phyloP scores from a whole-genome alignment of 202 grass and related monocot genomes.

The Panicum virgatum region DNA sequence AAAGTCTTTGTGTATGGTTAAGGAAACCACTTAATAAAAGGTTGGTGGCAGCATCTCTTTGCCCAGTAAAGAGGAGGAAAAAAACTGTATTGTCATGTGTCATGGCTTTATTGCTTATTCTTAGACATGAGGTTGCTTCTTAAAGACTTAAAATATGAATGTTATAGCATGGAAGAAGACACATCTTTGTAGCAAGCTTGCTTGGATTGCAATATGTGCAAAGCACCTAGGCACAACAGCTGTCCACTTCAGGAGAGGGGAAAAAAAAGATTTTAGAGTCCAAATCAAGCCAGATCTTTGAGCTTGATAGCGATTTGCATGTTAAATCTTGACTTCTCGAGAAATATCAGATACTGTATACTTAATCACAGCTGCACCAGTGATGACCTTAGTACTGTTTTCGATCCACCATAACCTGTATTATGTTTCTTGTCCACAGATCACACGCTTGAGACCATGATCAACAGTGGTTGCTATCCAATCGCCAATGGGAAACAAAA shows the following conservation, averaged over 20 bases:
- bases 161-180: conserved; percentile 8
- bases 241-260: conserved; percentile 17
- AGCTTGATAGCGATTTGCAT: conserved; percentile 17
- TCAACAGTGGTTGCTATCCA: conserved; percentile 25
- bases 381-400: conserved; percentile 17
- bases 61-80: conserved; percentile 19
- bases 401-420: neutral
- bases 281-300: conserved; percentile 35
- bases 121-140: conserved; percentile 23
- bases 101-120: conserved; percentile 35
- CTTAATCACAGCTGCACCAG: conserved; percentile 4
- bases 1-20: conserved; percentile 34
- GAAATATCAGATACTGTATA: conserved; percentile 2
- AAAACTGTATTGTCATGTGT: conserved; percentile 1
- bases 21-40: conserved; percentile 15
- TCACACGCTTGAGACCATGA: conserved; percentile 28
- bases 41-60: conserved; percentile 31
- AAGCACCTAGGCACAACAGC: conserved; percentile 32
- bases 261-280: conserved; percentile 5
- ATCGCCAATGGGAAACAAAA: conserved; percentile 38
- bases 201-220: conserved; percentile 50
- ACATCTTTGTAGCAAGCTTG: conserved; percentile 26
- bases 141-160: conserved; percentile 27
- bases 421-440: conserved; percentile 38
- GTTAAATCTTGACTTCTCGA: conserved; percentile 12